Conservation (phyloP, 2,329 filamentous ascomycete species). For the Sclerotiophoma versabilis region DNA sequence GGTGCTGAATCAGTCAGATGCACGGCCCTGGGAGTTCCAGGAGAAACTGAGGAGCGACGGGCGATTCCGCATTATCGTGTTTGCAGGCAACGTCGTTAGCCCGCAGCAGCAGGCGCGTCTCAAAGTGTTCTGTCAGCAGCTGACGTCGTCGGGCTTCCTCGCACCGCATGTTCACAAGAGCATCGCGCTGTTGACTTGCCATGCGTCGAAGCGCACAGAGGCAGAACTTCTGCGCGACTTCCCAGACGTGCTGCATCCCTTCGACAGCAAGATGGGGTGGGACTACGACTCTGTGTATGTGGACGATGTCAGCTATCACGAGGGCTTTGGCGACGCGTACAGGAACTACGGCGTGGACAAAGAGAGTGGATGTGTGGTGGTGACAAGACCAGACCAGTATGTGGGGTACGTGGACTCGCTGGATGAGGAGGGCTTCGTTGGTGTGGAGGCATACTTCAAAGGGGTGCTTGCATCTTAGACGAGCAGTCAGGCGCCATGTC, state of each 20-base stretch:
- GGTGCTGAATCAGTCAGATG: constrained; percentile 65
- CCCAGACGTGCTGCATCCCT: constrained; percentile 54
- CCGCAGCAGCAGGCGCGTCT: constrained; percentile 55
- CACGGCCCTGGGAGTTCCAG: constrained; percentile 66
- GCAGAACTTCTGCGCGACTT: constrained; percentile 54
- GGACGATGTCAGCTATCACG: constrained; percentile 55
- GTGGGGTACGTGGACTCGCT: constrained; percentile 57
- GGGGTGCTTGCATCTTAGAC: constrained; percentile 32
- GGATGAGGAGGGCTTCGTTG: constrained; percentile 39
- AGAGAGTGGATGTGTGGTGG: constrained; percentile 63
- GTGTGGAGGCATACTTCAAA: constrained; percentile 42
- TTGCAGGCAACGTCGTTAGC: constrained; percentile 64
- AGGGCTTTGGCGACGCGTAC: constrained; percentile 58
- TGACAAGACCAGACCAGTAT: constrained; percentile 73
- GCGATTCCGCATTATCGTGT: constrained; percentile 66
- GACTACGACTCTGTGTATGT: constrained; percentile 56
- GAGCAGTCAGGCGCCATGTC: neutral
- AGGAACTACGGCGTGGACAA: constrained; percentile 65
- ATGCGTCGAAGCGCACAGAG: constrained; percentile 59
- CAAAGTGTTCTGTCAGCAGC: constrained; percentile 56
- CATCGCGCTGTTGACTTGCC: constrained; percentile 68
- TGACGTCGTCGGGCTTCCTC: constrained; percentile 54
- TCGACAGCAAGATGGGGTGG: constrained; percentile 49
- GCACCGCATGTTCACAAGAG: constrained; percentile 55
- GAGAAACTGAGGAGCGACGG: constrained; percentile 64